phyloP scores from a whole-genome alignment of 2,329 filamentous ascomycete genomes.

The Penicillium vulpinum region DNA sequence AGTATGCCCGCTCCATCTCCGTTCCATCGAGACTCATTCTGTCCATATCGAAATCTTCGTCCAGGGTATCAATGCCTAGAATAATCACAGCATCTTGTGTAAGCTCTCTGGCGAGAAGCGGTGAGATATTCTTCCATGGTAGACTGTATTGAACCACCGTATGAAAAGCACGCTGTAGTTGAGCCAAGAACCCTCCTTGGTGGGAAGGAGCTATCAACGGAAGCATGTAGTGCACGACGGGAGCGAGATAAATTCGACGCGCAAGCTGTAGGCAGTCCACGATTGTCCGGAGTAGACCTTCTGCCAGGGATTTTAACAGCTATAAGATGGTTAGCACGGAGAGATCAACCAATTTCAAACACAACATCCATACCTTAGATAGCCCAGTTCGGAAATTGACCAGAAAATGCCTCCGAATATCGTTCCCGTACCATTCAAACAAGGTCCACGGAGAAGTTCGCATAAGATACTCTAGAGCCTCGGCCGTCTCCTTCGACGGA shows the following conservation, averaged over 20 bases:
- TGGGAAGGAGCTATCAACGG: constrained; percentile 28
- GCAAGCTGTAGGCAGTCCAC: constrained; percentile 39
- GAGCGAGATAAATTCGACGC: constrained; percentile 40
- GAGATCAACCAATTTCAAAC: not conserved
- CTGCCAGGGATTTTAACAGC: constrained; percentile 26
- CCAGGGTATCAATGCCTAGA: constrained; percentile 39
- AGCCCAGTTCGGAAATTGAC: constrained; percentile 38
- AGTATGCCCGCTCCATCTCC: constrained; percentile 40
- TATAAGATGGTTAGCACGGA: constrained; percentile 16
- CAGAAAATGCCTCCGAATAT: constrained; percentile 46
- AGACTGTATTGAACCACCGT: constrained; percentile 52
- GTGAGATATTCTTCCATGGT: constrained; percentile 43
- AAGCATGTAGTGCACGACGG: constrained; percentile 36
- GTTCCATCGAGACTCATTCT: constrained; percentile 32
- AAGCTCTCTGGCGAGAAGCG: constrained; percentile 47
- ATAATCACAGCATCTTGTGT: constrained; percentile 47
- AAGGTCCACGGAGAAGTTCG: constrained; percentile 31
- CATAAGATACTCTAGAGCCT: constrained; percentile 38
- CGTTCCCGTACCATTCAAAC: constrained; percentile 46
- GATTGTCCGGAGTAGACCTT: constrained; percentile 32
- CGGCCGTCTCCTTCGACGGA: constrained; percentile 31
- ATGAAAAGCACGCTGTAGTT: constrained; percentile 47
- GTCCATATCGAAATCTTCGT: constrained; percentile 21
- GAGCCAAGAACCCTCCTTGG: constrained; percentile 34
- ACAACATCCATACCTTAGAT: constrained; percentile 29